Evolutionary conservation across 306 rosid genomes (phyloP), one percentile per base, ranked within the genome.

Genomic region (Urtica urens): DNA sequence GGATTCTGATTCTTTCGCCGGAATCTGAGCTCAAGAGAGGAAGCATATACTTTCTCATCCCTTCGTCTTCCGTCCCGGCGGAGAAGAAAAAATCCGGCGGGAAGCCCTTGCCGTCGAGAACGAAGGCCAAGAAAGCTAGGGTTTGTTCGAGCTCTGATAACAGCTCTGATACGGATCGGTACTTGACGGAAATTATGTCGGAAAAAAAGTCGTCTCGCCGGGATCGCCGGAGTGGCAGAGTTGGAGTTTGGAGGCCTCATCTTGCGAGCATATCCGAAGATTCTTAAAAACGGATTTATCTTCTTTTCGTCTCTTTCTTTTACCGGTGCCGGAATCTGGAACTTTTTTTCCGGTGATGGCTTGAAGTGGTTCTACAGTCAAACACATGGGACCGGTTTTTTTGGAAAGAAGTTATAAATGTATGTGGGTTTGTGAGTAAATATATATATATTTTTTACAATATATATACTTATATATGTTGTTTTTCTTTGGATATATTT

Each of bases 1-100:
- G 74, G 62, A 78, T 84, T 59, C 40, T 68, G 49, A 69, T 90
- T n/a, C 82, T 90, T 59, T 81, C 84, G 0, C 92, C 97, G 28
- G 87, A 81, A 23, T 72, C 95, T 0, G 90, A 81, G 62, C 97
- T 90, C 62, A 82, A 80, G 69, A 59, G 95, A 22, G 97, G 97
- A 3, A 73, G 69, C 71, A 84, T 90, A 6, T 84, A 90, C 69
- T 90, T 90, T 78, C 67, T 90, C 80, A 79, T 90, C 47, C 95
- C 97, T 2, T 41, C 68, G 0, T 69, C 94, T 1, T 90, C 99
- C 2, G 27, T 81, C 0, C 79, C 79, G 23, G 79, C 62, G 24
- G 55, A 67, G 53, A 81, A 74, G 54, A 90, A 72, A 53, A 54
- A 40, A 1, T 50, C 1, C 15, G 43, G 23, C 39, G 57, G 33